These are phyloP conservation scores for Dryadomyces quercivorus DNA, from an alignment of 2,329 filamentous ascomycete species.

Conservation along the genomic window DNA sequence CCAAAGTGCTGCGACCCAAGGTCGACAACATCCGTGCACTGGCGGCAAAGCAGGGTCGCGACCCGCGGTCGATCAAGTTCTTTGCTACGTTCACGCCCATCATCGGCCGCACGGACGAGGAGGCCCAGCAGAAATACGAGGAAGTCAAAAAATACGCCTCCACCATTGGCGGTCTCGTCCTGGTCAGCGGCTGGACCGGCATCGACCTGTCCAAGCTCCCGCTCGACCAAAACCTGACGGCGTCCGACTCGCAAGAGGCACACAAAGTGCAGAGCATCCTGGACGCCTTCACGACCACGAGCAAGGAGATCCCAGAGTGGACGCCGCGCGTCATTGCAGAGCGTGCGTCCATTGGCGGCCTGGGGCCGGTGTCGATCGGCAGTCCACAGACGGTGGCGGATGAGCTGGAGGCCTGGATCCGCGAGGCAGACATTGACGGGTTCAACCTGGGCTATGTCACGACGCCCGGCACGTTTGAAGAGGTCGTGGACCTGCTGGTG, in stretches of 20 bases:
- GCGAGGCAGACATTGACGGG: constrained; percentile 58
- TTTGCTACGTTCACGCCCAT: constrained; percentile 12
- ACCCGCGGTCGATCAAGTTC: constrained; percentile 11
- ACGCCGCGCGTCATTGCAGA: constrained; percentile 8
- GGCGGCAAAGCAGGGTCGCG: constrained; percentile 9
- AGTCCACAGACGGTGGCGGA: constrained; percentile 56
- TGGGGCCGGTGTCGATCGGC: constrained; percentile 35
- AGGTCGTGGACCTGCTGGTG: constrained; percentile 51
- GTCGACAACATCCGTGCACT: constrained; percentile 7
- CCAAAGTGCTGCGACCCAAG: constrained; percentile 4
- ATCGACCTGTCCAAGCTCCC: constrained; percentile 15
- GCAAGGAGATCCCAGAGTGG: constrained; percentile 5
- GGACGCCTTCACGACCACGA: constrained; percentile 25
- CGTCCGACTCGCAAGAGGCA: neutral
- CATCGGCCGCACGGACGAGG: constrained; percentile 11
- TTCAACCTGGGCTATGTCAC: constrained; percentile 48
- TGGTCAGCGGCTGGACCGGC: constrained; percentile 13
- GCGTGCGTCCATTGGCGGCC: constrained; percentile 9
- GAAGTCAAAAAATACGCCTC: constrained; percentile 9
- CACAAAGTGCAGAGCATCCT: constrained; percentile 1
- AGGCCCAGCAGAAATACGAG: constrained; percentile 13
- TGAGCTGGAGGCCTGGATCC: constrained; percentile 53
- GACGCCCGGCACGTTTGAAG: constrained; percentile 48
- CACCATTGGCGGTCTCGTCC: constrained; percentile 13
- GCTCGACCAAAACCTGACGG: constrained; percentile 13